Evolutionary conservation across 108 stramenopile species (phyloP).

Genomic region (Nitzschia sp.): DNA sequence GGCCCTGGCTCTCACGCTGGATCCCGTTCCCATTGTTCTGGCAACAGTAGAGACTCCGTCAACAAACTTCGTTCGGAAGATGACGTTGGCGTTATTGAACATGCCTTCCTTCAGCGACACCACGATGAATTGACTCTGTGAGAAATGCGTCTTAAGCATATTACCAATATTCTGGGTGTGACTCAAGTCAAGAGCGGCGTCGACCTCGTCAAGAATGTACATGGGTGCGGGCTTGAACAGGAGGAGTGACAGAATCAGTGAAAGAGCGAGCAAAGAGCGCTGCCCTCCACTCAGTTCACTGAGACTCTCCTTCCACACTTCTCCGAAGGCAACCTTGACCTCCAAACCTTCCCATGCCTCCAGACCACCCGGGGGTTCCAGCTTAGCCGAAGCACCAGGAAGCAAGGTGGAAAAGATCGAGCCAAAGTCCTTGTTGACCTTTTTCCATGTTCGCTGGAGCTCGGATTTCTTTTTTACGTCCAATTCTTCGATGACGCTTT

Average conservation of each 20-base stretch:
- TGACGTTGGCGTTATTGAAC: conserved; percentile 99
- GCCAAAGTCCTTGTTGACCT: conserved; percentile 98
- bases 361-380: conserved; percentile 96
- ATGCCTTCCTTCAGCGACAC: conserved; percentile 99
- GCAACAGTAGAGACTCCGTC: conserved; percentile 98
- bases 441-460: conserved; percentile 90
- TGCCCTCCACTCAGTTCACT: conserved; percentile 99
- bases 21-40: conserved; percentile 85
- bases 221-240: conserved; percentile 99
- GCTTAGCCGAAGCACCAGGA: conserved; percentile 94
- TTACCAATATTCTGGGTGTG: conserved; percentile 99
- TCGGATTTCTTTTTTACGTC: conserved; percentile 96
- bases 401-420: conserved; percentile 97
- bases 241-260: conserved; percentile 93
- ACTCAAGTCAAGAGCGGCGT: conserved; percentile 97
- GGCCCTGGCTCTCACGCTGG: conserved; percentile 47
- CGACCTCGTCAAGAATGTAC: conserved; percentile 99
- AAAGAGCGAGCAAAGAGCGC: conserved; percentile 95
- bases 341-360: conserved; percentile 95
- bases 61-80: conserved; percentile 98
- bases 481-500: conserved; percentile 94
- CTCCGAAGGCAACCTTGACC: conserved; percentile 96
- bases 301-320: conserved; percentile 97
- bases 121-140: conserved; percentile 98
- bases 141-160: conserved; percentile 98